Evolutionary conservation across 1,284 basidiomycete species (phyloP), one percentile per base, ranked within the genome.

Genomic region (Athelia sp.): DNA sequence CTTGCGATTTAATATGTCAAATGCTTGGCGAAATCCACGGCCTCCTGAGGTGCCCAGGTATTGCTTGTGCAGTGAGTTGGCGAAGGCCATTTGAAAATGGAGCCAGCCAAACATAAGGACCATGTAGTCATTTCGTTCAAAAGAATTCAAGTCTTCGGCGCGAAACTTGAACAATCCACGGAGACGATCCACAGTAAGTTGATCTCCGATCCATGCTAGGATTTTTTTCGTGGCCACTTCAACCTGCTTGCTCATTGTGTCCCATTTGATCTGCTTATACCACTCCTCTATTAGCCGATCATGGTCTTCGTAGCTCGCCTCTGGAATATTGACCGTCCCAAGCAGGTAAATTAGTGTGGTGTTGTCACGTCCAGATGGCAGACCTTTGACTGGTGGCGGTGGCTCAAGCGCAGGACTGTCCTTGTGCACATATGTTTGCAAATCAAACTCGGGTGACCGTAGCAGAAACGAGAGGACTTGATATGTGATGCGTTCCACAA

Each of bases 291-390:
- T 53, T 0, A 65, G 47, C 17, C 50, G 43, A 1, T 50, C 48
- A 51, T 67, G 68, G 10, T 64, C 70, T 14, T 69, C 62, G 44
- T 72, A 73, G 34, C 65, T 69, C 2, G 65, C 63, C 50, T 74
- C 68, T 11, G 65, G 54, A 40, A 67, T 58, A 43, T 63, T 48
- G 6, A 60, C 58, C 0, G 67, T 68, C 0, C 59, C 57, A 4
- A 72, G 60, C 24, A 72, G 54, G 51, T 58, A 67, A 48, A 64
- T 62, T 1, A 48, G 42, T 14, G 61, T 63, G 0, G 46, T 47
- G 51, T 66, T 56, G 18, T 63, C 61, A 1, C 50, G 49, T 1
- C 67, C 65, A 19, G 24, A 36, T 1, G 60, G 62, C 9, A 71
- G 59, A 40, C 57, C 46, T 17, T 57, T 36, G 14, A 65, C 50